These are phyloP conservation scores for Globisporangium middletonii DNA, from an alignment of 352 stramenopile species.

Conservation along the genomic window DNA sequence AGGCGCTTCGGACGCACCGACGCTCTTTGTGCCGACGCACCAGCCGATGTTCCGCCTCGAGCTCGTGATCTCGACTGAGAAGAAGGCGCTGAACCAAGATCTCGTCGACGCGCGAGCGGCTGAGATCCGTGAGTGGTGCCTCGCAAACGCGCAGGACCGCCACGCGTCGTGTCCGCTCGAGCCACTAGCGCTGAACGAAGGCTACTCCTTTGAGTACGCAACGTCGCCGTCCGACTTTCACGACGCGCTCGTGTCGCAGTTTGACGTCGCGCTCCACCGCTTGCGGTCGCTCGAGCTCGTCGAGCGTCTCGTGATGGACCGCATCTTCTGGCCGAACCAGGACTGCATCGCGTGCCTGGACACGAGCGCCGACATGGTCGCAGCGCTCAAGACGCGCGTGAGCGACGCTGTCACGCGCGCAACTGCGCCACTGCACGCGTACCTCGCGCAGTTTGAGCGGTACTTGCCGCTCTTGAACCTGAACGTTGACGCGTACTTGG, in stretches of 20 bases:
- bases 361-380: slow-evolving; percentile 54
- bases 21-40: slow-evolving; percentile 20
- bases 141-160: slow-evolving; percentile 45
- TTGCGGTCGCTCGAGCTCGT: slow-evolving; percentile 87
- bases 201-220: slow-evolving; percentile 76
- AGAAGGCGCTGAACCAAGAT: slow-evolving; percentile 44
- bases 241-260: slow-evolving; percentile 56
- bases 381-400: slow-evolving; percentile 45
- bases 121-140: slow-evolving; percentile 62
- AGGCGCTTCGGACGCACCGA: no score
- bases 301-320: slow-evolving; percentile 92
- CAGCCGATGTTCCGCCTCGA: slow-evolving; percentile 73
- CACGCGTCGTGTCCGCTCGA: slow-evolving; percentile 53
- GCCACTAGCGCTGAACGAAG: slow-evolving; percentile 30
- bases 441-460: slow-evolving; percentile 73
- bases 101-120: slow-evolving; percentile 39
- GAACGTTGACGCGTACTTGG: slow-evolving; percentile 82
- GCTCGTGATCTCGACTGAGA: slow-evolving; percentile 55
- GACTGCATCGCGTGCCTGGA: slow-evolving; percentile 86
- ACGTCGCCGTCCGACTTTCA: slow-evolving; percentile 64
- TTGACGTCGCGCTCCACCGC: slow-evolving; percentile 75
- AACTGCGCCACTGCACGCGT: slow-evolving; percentile 57
- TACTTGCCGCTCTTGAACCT: slow-evolving; percentile 90
- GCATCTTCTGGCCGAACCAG: slow-evolving; percentile 93
- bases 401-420: slow-evolving; percentile 32